Percentiles rank a stretch among this genome's conserved stretches.
Evolutionary conservation across 352 stramenopile species (phyloP).

Genomic region (Pythium monospermum): DNA sequence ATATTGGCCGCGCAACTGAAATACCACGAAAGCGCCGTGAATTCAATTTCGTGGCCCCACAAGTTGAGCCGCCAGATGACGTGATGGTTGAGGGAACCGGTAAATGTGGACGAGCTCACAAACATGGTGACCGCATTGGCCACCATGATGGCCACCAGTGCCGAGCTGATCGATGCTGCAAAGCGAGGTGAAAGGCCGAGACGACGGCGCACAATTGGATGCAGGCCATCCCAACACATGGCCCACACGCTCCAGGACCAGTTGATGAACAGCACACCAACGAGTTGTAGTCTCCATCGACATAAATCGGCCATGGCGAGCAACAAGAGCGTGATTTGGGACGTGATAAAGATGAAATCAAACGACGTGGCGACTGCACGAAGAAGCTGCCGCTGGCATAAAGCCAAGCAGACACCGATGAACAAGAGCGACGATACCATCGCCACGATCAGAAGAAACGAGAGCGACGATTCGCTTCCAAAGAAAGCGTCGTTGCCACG

Average conservation of each 20-base stretch:
- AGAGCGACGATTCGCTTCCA: background rate
- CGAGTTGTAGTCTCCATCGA: conserved; percentile 5
- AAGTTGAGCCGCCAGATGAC: background rate
- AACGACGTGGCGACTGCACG: background rate
- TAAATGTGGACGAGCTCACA: background rate
- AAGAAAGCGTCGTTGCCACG: background rate
- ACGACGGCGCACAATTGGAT: background rate
- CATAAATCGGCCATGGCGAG: background rate
- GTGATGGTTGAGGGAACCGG: conserved; percentile 4
- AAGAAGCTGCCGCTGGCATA: background rate
- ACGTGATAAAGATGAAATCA: background rate
- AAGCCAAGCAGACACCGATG: background rate
- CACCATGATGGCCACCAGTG: background rate
- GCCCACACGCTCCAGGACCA: background rate
- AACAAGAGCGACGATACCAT: background rate
- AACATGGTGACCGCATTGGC: background rate
- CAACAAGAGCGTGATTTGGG: background rate
- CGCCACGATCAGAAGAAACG: background rate
- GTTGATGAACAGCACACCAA: background rate
- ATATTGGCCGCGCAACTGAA: background rate
- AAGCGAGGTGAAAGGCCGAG: background rate
- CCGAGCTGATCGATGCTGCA: background rate
- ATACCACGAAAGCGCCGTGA: background rate
- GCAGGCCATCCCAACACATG: conserved; percentile 1
- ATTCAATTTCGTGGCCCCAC: background rate